Base-by-base conservation (phyloP, 1,284 basidiomycete genomes). In the Cutaneotrichosporon dermatis region DNA sequence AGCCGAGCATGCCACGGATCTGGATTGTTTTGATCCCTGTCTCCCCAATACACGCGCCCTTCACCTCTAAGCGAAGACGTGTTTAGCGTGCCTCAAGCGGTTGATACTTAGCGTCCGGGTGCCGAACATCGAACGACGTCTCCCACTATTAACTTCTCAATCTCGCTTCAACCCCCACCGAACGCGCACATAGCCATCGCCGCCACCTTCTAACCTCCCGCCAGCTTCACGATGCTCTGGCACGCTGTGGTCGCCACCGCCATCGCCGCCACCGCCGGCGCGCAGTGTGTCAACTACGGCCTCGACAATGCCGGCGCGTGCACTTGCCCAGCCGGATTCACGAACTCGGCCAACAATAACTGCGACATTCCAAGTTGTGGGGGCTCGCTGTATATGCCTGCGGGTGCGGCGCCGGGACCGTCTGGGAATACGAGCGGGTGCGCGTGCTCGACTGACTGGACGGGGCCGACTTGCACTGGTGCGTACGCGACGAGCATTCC, bases 381-480 rank as follows among this genome's bases (percentile, higher is more conserved):
- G 2, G 89, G 89, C 0, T 86, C 83, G 54, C 83, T 92, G 52
- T 91, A 91, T 57, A 44, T 59, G 5, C 68, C 77, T 15, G 65
- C 62, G 6, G 39, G 57, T 7, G 63, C 63, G 6, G 71, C 82
- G 3, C 75, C 82, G 12, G 69, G 71, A 3, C 68, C 81, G 0
- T 77, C 79, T 4, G 80, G 80, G 2, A 79, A 78, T 15, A 82
- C 83, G 54, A 80, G 83, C 11, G 88, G 76, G 3, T 92, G 90
- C 68, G 76, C 80, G 0, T 92, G 90, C 72, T 76, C 84, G 60
- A 70, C 71, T 54, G 90, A 87, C 0, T 92, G 90, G 89, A 80
- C 79, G 1, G 90, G 90, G 3, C 82, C 82, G 0, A 87, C 84
- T 0, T 93, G 90, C 76, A 90, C 90, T 63, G 77, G 79, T 79